Conservation (phyloP, 2,329 filamentous ascomycete genomes). For the Talaromyces piceae region DNA sequence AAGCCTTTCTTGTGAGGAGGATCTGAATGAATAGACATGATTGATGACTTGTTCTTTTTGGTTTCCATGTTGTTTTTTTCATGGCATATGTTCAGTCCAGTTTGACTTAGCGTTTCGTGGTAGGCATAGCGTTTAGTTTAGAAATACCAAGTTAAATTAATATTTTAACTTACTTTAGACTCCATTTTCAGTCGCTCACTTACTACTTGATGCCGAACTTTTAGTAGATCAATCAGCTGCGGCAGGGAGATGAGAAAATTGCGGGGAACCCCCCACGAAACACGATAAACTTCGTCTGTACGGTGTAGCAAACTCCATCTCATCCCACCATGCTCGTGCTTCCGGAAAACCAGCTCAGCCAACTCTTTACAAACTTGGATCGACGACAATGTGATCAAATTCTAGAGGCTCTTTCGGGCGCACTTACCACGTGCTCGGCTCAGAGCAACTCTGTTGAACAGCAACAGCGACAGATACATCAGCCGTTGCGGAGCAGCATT, state of each 20-base stretch:
- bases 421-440: conserved; percentile 26
- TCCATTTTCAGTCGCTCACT: background rate
- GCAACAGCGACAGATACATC: conserved; percentile 26
- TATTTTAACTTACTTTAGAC: background rate
- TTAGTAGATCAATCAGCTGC: background rate
- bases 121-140: background rate
- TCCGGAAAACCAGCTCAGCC: conserved; percentile 26
- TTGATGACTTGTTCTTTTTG: background rate
- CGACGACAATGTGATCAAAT: conserved; percentile 27
- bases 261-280: background rate
- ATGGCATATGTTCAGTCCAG: background rate
- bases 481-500: conserved; percentile 37
- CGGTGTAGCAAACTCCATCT: background rate
- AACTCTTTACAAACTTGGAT: conserved; percentile 26
- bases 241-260: background rate
- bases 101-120: background rate
- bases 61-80: background rate
- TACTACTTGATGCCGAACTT: background rate
- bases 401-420: conserved; percentile 28
- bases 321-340: conserved; percentile 25
- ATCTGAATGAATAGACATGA: background rate
- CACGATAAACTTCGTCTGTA: background rate
- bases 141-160: background rate
- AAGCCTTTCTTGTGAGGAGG: background rate
- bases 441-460: conserved; percentile 16